These are phyloP conservation scores for Tolypocladium ophioglossoides DNA, from an alignment of 2,329 filamentous ascomycete genomes.

Conservation along the genomic window DNA sequence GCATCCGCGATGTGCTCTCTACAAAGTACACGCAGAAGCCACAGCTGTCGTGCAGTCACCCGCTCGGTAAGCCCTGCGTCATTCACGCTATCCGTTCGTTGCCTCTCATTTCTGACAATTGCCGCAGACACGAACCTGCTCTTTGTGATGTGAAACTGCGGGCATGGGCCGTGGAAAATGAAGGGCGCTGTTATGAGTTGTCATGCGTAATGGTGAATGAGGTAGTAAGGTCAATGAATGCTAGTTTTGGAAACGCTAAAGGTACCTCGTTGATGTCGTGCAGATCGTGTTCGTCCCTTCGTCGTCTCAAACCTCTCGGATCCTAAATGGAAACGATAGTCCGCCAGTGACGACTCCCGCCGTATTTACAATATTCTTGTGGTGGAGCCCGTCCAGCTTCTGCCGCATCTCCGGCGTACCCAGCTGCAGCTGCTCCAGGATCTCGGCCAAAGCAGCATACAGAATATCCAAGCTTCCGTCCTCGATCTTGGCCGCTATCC, in stretches of 20 bases:
- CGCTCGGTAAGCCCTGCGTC: conserved; percentile 58
- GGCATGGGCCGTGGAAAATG: background rate
- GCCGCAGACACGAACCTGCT: conserved; percentile 51
- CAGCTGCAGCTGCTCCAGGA: conserved; percentile 31
- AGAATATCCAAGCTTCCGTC: conserved; percentile 33
- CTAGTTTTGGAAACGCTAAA: rapidly evolving
- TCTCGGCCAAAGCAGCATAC: conserved; percentile 31
- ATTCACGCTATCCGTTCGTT: background rate
- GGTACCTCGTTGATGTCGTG: background rate
- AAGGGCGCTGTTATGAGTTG: background rate
- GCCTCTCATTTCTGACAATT: conserved; percentile 5
- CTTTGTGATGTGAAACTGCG: conserved; percentile 50
- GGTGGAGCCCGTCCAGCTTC: conserved; percentile 21
- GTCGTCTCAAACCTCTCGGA: background rate
- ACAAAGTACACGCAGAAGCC: conserved; percentile 90
- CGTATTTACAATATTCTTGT: conserved; percentile 24
- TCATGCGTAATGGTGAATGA: background rate
- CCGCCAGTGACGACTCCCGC: conserved; percentile 24
- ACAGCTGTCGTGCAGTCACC: conserved; percentile 92
- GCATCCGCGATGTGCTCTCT: conserved; percentile 79
- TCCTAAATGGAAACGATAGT: background rate
- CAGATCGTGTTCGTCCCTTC: background rate
- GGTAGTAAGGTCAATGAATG: background rate
- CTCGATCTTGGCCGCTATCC: conserved; percentile 36
- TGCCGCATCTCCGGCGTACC: conserved; percentile 18